These are phyloP conservation scores for Giardia duodenalis DNA, from an alignment of 208 protist genomes.

Conservation along the genomic window DNA sequence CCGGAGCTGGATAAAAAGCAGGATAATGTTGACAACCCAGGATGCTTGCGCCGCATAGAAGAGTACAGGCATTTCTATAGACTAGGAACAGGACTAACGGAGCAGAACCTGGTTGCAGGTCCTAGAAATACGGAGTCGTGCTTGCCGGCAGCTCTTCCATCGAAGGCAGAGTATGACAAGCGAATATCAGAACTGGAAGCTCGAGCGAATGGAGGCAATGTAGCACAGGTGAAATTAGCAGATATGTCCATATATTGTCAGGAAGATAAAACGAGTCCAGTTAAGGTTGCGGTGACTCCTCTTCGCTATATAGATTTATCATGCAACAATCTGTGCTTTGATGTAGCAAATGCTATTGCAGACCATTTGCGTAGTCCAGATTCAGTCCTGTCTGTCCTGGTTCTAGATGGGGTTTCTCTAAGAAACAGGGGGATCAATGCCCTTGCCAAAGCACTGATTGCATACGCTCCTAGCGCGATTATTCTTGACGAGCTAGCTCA, in stretches of 20 bases:
- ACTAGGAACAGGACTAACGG: neutral
- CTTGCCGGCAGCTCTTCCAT: neutral
- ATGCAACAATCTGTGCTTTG: neutral
- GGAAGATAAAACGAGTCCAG: neutral
- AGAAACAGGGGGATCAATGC: neutral
- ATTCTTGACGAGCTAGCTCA: neutral
- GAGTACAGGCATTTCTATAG: neutral
- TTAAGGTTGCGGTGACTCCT: neutral
- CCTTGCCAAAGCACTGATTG: neutral
- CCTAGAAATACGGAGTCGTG: no score
- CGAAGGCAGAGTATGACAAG: neutral
- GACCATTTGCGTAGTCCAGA: neutral
- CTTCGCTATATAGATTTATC: neutral
- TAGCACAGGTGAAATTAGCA: neutral
- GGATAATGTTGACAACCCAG: neutral
- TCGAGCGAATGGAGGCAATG: neutral
- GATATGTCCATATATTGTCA: no score
- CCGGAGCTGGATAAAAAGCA: neutral
- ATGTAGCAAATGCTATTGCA: neutral
- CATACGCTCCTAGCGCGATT: neutral
- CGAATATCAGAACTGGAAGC: neutral
- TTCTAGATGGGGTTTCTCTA: neutral
- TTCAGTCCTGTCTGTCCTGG: neutral
- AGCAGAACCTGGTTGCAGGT: neutral
- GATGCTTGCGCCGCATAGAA: neutral